Base-by-base conservation (phyloP, 228 moss, liverwort and hornwort species). In the Sphagnum magellanicum region DNA sequence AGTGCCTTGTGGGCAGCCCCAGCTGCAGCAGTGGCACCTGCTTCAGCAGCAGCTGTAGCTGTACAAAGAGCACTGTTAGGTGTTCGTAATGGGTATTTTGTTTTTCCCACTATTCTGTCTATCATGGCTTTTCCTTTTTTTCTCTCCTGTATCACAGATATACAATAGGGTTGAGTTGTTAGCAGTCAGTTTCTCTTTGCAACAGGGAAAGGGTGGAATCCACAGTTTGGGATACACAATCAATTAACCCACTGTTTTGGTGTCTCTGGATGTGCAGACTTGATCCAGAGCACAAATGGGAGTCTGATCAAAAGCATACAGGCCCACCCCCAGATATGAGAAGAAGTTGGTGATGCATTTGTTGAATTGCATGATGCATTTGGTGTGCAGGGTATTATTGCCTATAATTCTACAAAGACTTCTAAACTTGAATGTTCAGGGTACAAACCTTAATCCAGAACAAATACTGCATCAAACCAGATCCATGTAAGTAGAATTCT, bases 231-330 rank as follows among this genome's bases (percentile, higher is more conserved):
- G 32, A 32, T 32, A 32, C 32, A 32, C 32, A 32, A 3, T 32
- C 32, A 32, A 32, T 32, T 32, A 32, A 32, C 60, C 14, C 60
- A 14, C 60, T 14, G 5, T 8, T 5, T 60, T 60, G 32, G 32
- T n/a, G 9, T 64, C 11, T 64, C 17, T 11, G 10, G 11, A 11
- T 32, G 48, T 64, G 79, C 79, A 83, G 84, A 68, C 72, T 85
- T 65, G 85, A 79, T 53, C 85, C 85, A 48, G 85, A 85, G 51
- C 81, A 66, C 63, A 85, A 85, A 64, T 70, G 85, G 73, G 85
- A 85, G 71, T 81, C 85, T 17, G 85, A 85, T 73, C 79, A 85
- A 67, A 85, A 85, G 70, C 85, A 85, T 75, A 60, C 79, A 66
- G 85, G 85, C 51, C 85, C 78, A 63, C 81, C 79, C 4, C 65